A percentile compares a stretch with the other conserved stretches of the same genome.
Evolutionary conservation across 2,329 filamentous ascomycete genomes (phyloP).

Genomic region (Fusarium falciforme): DNA sequence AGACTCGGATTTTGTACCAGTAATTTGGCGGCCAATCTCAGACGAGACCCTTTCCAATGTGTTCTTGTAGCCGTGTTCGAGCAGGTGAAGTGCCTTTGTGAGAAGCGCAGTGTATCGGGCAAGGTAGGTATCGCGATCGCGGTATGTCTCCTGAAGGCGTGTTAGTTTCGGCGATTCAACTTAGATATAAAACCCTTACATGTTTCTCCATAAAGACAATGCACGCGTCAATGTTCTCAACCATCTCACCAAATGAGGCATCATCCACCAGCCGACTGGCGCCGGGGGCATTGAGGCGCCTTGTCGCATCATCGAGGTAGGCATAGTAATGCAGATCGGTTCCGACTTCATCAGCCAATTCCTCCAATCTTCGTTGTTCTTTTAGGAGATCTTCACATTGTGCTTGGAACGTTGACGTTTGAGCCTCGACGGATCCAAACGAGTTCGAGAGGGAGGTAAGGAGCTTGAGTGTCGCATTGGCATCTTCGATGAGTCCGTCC

Average conservation of each 20-base stretch:
- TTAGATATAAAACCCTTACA: conserved; percentile 59
- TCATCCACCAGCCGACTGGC: conserved; percentile 87
- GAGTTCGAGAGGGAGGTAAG: conserved; percentile 84
- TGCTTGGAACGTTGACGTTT: conserved; percentile 92
- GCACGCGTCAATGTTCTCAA: conserved; percentile 88
- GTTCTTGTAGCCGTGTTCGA: conserved; percentile 67
- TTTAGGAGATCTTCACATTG: conserved; percentile 89
- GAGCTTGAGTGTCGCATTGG: conserved; percentile 78
- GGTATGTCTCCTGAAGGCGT: conserved; percentile 75
- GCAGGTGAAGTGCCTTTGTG: conserved; percentile 71
- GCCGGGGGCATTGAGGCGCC: conserved; percentile 90
- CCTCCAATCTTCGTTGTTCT: conserved; percentile 83
- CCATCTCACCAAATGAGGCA: conserved; percentile 87
- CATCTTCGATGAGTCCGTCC: conserved; percentile 80
- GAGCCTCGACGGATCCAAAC: conserved; percentile 86
- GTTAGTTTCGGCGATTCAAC: background rate
- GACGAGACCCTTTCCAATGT: conserved; percentile 64
- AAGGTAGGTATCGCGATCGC: conserved; percentile 87
- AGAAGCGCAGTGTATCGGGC: conserved; percentile 88
- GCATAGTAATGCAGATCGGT: conserved; percentile 95
- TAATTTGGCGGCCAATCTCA: conserved; percentile 66
- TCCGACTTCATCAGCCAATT: conserved; percentile 84
- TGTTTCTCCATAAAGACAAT: conserved; percentile 92
- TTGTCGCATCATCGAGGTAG: conserved; percentile 90
- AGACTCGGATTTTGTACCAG: conserved; percentile 67